These are phyloP conservation scores for Coniochaeta sp. DNA, from an alignment of 2,329 filamentous ascomycete species.

Conservation along the genomic window DNA sequence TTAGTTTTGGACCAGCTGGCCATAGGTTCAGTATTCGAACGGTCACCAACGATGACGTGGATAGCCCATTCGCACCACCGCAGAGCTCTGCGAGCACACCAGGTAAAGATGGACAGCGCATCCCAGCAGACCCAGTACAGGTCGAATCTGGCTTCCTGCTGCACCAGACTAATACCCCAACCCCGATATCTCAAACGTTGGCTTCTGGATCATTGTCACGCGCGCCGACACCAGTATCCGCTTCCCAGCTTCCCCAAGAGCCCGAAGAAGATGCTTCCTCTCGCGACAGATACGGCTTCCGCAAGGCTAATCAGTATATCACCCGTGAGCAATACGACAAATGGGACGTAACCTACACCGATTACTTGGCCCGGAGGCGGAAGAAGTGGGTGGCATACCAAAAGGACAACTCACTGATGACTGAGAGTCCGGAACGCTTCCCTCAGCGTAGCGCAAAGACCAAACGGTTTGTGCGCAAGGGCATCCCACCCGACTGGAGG, in stretches of 20 bases:
- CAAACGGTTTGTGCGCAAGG: slow-evolving; percentile 86
- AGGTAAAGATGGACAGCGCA: background rate
- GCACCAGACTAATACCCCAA: background rate
- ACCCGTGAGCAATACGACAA: slow-evolving; percentile 69
- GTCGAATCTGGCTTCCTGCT: background rate
- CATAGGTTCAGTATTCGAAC: background rate
- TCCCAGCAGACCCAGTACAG: background rate
- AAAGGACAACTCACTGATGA: slow-evolving; percentile 67
- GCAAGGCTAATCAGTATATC: slow-evolving; percentile 77
- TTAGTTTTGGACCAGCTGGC: slow-evolving; percentile 21
- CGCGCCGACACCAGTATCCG: slow-evolving; percentile 15
- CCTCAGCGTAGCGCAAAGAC: slow-evolving; percentile 75
- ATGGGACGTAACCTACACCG: slow-evolving; percentile 70
- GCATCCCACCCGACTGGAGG: slow-evolving; percentile 87
- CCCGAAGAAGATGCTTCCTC: slow-evolving; percentile 35
- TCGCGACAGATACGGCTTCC: slow-evolving; percentile 86
- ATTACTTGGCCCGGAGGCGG: slow-evolving; percentile 65
- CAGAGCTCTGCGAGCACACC: background rate
- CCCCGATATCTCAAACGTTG: background rate
- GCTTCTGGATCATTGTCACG: background rate
- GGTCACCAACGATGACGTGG: slow-evolving; percentile 9
- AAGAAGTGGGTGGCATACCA: slow-evolving; percentile 79
- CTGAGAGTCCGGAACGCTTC: slow-evolving; percentile 66
- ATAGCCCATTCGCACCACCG: background rate
- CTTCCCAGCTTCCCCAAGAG: slow-evolving; percentile 24